Conservation (phyloP, 192 early-diverging fungal genomes). For the Gonapodya prolifera region DNA sequence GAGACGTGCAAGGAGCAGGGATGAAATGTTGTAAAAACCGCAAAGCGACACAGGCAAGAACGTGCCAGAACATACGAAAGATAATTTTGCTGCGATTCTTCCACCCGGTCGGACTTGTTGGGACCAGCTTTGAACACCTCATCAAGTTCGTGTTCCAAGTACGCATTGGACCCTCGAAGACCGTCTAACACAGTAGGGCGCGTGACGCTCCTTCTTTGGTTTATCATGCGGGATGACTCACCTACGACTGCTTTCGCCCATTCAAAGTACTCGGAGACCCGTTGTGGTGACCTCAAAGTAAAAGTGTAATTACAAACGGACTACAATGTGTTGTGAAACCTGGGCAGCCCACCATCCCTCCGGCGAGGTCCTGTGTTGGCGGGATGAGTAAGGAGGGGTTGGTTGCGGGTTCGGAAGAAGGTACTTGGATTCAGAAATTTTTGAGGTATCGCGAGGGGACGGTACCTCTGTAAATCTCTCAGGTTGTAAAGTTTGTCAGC, state of each 20-base stretch:
- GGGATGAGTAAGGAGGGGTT: too few relatives aligned
- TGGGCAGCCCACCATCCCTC: slow-evolving; percentile 25
- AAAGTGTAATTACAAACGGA: not conserved
- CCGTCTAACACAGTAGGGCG: slow-evolving; percentile 12
- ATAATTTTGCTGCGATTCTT: not conserved
- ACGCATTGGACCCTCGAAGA: slow-evolving; percentile 21
- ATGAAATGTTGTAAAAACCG: too few relatives aligned
- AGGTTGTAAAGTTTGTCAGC: slow-evolving; percentile 56
- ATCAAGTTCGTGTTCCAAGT: slow-evolving; percentile 27
- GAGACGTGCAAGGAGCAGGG: too few relatives aligned
- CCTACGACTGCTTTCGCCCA: slow-evolving; percentile 51
- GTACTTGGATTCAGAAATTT: too few relatives aligned
- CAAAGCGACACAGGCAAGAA: too few relatives aligned
- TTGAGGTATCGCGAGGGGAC: too few relatives aligned
- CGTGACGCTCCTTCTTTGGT: not conserved
- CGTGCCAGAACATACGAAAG: too few relatives aligned
- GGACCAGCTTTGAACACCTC: slow-evolving; percentile 24
- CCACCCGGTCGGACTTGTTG: slow-evolving; percentile 10
- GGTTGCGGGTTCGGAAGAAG: too few relatives aligned
- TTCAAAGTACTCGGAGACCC: slow-evolving; percentile 38
- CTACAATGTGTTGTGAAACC: not conserved
- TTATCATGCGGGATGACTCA: slow-evolving; percentile 14
- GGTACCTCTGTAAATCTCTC: slow-evolving; percentile 28
- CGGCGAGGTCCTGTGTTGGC: too few relatives aligned
- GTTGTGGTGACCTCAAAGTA: slow-evolving; percentile 17